These are phyloP conservation scores for Ministeria vibrans DNA, from an alignment of 78 protist species.

Conservation along the genomic window DNA sequence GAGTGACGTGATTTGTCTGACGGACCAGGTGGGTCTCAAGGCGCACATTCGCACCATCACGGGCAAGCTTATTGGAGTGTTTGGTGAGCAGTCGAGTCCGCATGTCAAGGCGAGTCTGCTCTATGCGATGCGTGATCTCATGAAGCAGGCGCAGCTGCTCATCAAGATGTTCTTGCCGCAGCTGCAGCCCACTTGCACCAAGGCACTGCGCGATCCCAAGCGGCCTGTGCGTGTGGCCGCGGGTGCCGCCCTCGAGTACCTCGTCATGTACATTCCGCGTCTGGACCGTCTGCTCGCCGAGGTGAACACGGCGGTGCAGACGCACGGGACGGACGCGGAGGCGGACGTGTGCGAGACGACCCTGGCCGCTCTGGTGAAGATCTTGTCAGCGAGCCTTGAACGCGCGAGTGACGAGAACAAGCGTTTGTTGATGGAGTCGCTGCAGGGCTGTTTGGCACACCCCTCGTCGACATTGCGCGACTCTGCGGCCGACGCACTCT, in stretches of 20 bases:
- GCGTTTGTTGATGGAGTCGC: no score
- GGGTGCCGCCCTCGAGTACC: constrained; percentile 47
- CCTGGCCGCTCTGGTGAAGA: not conserved
- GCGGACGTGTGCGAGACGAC: not conserved
- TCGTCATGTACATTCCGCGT: constrained; percentile 46
- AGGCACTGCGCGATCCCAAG: constrained; percentile 50
- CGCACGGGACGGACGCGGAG: constrained; percentile 23
- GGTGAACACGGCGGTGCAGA: constrained; percentile 48
- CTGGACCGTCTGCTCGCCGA: constrained; percentile 65
- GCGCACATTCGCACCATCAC: constrained; percentile 62
- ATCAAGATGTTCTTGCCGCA: constrained; percentile 85
- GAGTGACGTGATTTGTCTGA: constrained; percentile 38
- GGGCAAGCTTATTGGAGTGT: constrained; percentile 84
- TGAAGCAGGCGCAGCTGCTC: constrained; percentile 37
- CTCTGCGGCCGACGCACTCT: no score
- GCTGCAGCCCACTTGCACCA: constrained; percentile 81
- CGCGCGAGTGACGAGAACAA: no score
- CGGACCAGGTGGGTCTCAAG: constrained; percentile 54
- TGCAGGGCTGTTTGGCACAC: no score
- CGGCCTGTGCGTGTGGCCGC: constrained; percentile 49
- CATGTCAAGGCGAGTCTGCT: constrained; percentile 43
- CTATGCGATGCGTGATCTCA: constrained; percentile 49
- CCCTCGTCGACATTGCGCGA: no score
- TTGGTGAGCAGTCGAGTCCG: constrained; percentile 73
- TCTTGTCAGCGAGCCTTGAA: constrained; percentile 2